Percentiles rank a stretch among this genome's conserved stretches.
phyloP scores from a whole-genome alignment of 148 eudicot genomes.

The Silene uniflora region DNA sequence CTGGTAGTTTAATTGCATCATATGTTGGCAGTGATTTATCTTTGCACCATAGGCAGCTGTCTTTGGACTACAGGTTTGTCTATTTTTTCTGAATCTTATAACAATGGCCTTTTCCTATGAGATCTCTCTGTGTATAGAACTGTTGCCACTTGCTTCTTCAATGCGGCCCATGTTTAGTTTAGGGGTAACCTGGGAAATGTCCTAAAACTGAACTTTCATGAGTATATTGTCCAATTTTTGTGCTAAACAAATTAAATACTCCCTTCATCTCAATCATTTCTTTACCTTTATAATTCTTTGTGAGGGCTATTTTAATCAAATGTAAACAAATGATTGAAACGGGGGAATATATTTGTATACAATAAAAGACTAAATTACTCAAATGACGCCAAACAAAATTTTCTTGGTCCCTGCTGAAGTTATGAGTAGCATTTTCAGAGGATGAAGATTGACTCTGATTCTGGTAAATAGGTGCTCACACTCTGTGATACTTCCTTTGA shows the following conservation, averaged over 20 bases:
- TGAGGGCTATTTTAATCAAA: too few species aligned
- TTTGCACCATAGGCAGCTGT: conserved; percentile 72
- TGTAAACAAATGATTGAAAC: too few species aligned
- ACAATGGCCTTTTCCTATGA: background rate
- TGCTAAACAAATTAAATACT: too few species aligned
- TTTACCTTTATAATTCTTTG: too few species aligned
- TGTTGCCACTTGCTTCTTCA: conserved; percentile 1
- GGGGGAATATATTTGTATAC: too few species aligned
- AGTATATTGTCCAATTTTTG: too few species aligned
- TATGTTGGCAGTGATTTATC: conserved; percentile 70
- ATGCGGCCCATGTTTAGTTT: background rate
- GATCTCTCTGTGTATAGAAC: background rate
- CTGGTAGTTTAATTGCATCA: conserved; percentile 81
- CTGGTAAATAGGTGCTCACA: too few species aligned
- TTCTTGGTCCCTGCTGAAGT: background rate
- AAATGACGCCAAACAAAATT: background rate
- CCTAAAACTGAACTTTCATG: background rate
- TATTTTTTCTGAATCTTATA: background rate
- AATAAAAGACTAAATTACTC: background rate
- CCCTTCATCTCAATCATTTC: too few species aligned
- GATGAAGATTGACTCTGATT: too few species aligned
- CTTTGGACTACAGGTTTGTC: conserved; percentile 71
- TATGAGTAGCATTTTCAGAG: background rate
- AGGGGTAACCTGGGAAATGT: background rate
- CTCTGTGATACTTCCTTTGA: too few species aligned